Evolutionary conservation across 352 stramenopile genomes (phyloP), one percentile per base, ranked within the genome.

Genomic region (Globisporangium yorkense): DNA sequence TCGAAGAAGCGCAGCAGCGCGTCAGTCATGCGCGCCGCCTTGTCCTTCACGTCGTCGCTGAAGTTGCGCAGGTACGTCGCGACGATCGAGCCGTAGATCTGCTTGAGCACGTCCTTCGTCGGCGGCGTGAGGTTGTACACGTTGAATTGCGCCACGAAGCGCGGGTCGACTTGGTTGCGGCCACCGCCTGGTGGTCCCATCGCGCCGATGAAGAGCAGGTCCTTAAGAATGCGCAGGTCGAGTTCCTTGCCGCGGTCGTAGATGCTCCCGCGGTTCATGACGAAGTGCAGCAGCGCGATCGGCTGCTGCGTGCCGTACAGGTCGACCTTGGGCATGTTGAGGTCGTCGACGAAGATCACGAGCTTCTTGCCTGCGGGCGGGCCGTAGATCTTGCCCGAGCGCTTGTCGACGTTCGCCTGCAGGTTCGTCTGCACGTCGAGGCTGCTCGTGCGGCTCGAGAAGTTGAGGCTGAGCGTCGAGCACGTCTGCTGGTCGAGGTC

Each of bases 281-380:
- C 74, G 61, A 98, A 98, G 52, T 97, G 88, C 20, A 98, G 71
- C 15, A 98, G 68, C 3, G 94, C 92, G 56, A 98, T 98, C 0
- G 95, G 95, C 60, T 98, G 92, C 67, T 98, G 95, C 2, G 95
- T 98, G 50, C 95, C 95, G 66, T 98, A 98, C 12, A 92, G 63
- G 66, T 98, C 95, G 3, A 98, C 91, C 62, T 97, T 98, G 39
- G 95, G 95, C 94, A 98, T 98, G 67, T 98, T 98, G 59, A 98
- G 73, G 68, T 98, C 95, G 61, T 98, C 95, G 45, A 98, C 90
- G 57, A 98, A 98, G 24, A 98, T 75, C 47, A 97, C 70, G 10
- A 98, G 76, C 50, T 97, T 97, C 68, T 98, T 98, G 4, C 94
- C 94, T 0, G 86, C 78, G 0, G 92, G 87, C 24, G 94, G 94